Percentiles rank a stretch among this genome's conserved stretches.
These are phyloP conservation scores for Helotiales sp. DNA, from an alignment of 2,329 filamentous ascomycete genomes.

Conservation along the genomic window DNA sequence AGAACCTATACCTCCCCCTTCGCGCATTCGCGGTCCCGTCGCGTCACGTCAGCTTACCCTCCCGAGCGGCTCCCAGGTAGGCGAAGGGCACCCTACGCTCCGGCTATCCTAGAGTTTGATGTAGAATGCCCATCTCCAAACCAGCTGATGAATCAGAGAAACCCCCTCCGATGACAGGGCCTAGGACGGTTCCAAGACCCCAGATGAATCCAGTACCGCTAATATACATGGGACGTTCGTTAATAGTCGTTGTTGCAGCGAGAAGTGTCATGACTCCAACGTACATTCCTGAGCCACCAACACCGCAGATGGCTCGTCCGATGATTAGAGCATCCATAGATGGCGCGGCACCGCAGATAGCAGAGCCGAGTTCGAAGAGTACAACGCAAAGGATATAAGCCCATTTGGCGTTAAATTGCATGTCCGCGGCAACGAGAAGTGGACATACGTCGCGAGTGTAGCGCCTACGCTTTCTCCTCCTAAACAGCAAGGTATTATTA, in stretches of 20 bases:
- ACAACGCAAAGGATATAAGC: slow-evolving; percentile 34
- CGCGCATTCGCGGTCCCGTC: too few species aligned
- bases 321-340: slow-evolving; percentile 47
- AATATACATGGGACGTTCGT: slow-evolving; percentile 39
- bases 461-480: too few species aligned
- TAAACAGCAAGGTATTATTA: too few species aligned
- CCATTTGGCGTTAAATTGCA: slow-evolving; percentile 37
- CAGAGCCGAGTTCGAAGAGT: slow-evolving; percentile 36
- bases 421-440: too few species aligned
- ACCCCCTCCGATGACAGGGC: slow-evolving; percentile 48
- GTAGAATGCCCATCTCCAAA: slow-evolving; percentile 53
- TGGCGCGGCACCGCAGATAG: slow-evolving; percentile 38
- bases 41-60: too few species aligned
- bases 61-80: too few species aligned
- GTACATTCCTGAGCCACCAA: slow-evolving; percentile 48
- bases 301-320: slow-evolving; percentile 45
- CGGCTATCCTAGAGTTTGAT: slow-evolving; percentile 43
- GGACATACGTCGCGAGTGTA: too few species aligned
- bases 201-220: slow-evolving; percentile 39
- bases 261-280: slow-evolving; percentile 47
- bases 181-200: slow-evolving; percentile 47
- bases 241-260: slow-evolving; percentile 37
- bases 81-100: too few species aligned
- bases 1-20: too few species aligned
- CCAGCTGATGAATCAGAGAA: slow-evolving; percentile 43